These are phyloP conservation scores for Rhizophora apiculata DNA, from an alignment of 345 rosid genomes.

Conservation along the genomic window DNA sequence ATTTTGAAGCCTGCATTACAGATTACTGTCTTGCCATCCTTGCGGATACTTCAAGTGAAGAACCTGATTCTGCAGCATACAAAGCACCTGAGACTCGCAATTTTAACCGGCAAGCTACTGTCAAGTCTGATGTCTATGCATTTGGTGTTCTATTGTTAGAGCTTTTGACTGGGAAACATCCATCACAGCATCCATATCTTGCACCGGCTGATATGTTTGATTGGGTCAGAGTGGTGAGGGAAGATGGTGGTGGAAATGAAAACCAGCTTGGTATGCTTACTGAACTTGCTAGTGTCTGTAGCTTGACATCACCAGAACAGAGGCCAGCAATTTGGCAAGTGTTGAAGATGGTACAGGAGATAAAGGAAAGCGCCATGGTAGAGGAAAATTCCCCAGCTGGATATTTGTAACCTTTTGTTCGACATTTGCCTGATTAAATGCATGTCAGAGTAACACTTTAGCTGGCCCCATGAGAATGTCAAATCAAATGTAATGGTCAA, in stretches of 20 bases:
- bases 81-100: slow-evolving; percentile 84
- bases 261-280: slow-evolving; percentile 70
- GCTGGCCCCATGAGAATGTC: too few species aligned
- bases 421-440: not conserved
- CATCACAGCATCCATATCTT: not conserved
- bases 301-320: slow-evolving; percentile 84
- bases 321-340: slow-evolving; percentile 91
- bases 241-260: slow-evolving; percentile 49
- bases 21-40: slow-evolving; percentile 75
- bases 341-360: slow-evolving; percentile 75
- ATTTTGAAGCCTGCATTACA: slow-evolving; percentile 87
- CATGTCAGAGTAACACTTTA: not conserved
- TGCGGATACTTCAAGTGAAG: slow-evolving; percentile 57
- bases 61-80: slow-evolving; percentile 59
- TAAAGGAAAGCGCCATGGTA: slow-evolving; percentile 56
- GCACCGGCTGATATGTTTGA: slow-evolving; percentile 67
- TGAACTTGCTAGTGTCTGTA: slow-evolving; percentile 79
- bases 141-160: slow-evolving; percentile 1
- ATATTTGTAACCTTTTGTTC: slow-evolving; percentile 7
- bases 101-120: not conserved
- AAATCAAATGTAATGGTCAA: too few species aligned
- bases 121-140: not conserved
- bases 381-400: slow-evolving; percentile 38
- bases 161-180: slow-evolving; percentile 46
- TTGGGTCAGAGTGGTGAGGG: slow-evolving; percentile 78